Base-by-base conservation (phyloP, 192 early-diverging fungal genomes). In the Backusella mclennaniae region DNA sequence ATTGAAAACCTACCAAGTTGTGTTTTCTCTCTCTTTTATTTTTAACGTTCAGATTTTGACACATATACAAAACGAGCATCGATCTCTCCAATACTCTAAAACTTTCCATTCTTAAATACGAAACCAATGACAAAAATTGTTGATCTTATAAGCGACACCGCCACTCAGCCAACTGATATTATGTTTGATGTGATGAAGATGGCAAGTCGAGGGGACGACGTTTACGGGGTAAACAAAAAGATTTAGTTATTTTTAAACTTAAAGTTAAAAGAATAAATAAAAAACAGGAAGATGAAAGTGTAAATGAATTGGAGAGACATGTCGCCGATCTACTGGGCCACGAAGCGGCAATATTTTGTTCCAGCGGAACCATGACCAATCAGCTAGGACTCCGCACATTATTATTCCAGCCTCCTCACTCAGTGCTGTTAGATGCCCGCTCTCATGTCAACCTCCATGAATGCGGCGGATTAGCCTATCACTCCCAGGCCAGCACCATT, bases 321-420 rank as follows among this genome's bases (percentile, higher is more conserved):
- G 87, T 95, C 1, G 91, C 95, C 15, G 66, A 82, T 31, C 80
- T 97, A 23, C 88, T 91, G 66, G 92, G 92, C 19, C 89, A 97
- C 42, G 90, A 95, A 78, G 88, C 93, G 1, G 93, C 91, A 12
- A 82, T 97, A 14, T 97, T 96, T 80, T 92, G 92, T 69, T 84
- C 90, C 0, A 90, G 90, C 5, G 95, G 93, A 12, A 96, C 95
- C 6, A 94, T 96, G 95, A 83, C 88, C 80, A 94, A 94, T 80
- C 92, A 97, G 80, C 73, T 97, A 19, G 96, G 91, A 29, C 87
- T 96, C 53, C 88, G 94, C 44, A 79, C 89, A 0, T 92, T 95
- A 41, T 77, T 98, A 14, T 70, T 75, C 26, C 82, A 87, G 66
- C 95, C 95, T 29, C 97, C 97, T 0, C 90, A 95, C 59, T 92